Conservation (phyloP, 164 flowering plant species). For the Aristolochia contorta region DNA sequence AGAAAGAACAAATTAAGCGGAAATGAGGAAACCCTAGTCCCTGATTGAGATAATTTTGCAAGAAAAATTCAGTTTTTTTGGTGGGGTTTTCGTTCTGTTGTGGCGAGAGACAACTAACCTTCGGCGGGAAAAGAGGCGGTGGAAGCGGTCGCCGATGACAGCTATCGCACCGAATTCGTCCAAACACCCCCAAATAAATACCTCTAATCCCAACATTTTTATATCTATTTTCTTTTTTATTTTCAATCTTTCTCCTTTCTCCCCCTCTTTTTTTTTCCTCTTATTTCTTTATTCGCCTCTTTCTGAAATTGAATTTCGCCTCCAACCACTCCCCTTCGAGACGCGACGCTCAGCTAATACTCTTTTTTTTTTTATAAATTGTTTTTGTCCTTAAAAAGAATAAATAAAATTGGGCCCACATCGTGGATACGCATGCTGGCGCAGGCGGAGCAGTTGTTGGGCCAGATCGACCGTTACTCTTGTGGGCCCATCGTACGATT, state of each 20-base stretch:
- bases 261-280: neutral
- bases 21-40: neutral
- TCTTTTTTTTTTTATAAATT: no score
- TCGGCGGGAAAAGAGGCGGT: constrained; percentile 20
- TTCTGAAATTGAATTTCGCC: neutral
- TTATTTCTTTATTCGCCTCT: neutral
- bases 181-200: neutral
- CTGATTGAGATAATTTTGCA: neutral
- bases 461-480: no score
- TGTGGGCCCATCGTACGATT: no score
- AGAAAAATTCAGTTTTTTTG: neutral
- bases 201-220: no score
- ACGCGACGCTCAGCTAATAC: neutral
- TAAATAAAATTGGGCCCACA: no score
- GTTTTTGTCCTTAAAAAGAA: no score
- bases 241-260: no score
- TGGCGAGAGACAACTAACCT: constrained; percentile 1
- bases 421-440: no score
- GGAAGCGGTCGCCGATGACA: constrained; percentile 29
- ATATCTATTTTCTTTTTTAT: neutral
- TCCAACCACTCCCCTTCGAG: neutral
- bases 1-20: no score
- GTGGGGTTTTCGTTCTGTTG: neutral
- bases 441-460: no score
- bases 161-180: constrained; percentile 8